Evolutionary conservation across 441 rosid species (phyloP).

Genomic region (Gossypium schwendimanii): DNA sequence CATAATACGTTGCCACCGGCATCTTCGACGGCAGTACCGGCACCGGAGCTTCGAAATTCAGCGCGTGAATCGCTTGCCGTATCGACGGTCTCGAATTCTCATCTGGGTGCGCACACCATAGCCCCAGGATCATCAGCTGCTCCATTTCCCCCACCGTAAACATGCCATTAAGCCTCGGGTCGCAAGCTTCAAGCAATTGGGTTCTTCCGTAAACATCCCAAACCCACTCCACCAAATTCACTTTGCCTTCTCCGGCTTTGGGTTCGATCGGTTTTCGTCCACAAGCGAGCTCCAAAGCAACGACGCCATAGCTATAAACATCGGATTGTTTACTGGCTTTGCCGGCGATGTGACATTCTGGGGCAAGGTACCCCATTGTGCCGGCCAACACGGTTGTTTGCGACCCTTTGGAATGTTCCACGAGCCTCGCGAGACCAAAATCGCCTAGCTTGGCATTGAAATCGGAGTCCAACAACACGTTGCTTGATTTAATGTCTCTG

Average conservation of each 20-base stretch:
- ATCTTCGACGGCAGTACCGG: slow-evolving; percentile 11
- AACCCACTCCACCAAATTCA: slow-evolving; percentile 15
- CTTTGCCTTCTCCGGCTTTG: slow-evolving; percentile 6
- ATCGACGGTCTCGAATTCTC: slow-evolving; percentile 21
- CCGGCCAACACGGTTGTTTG: slow-evolving; percentile 18
- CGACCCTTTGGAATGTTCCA: slow-evolving; percentile 14
- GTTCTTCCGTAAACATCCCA: slow-evolving; percentile 17
- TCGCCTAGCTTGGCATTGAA: slow-evolving; percentile 22
- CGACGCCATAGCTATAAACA: slow-evolving; percentile 2
- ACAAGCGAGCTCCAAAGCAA: slow-evolving; percentile 16
- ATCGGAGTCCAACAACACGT: slow-evolving; percentile 13
- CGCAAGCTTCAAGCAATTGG: slow-evolving; percentile 18
- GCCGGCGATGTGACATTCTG: slow-evolving; percentile 18
- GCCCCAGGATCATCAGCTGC: slow-evolving; percentile 15
- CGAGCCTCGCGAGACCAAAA: slow-evolving; percentile 26
- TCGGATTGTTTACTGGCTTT: slow-evolving; percentile 15
- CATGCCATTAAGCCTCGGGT: slow-evolving; percentile 13
- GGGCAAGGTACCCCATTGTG: slow-evolving; percentile 27
- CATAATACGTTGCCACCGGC: slow-evolving; percentile 2
- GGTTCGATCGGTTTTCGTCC: slow-evolving; percentile 27
- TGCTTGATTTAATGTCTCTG: slow-evolving; percentile 21
- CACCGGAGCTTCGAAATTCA: slow-evolving; percentile 2
- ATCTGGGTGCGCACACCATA: slow-evolving; percentile 22
- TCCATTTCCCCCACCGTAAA: slow-evolving; percentile 20
- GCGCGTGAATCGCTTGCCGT: slow-evolving; percentile 15